A percentile compares a stretch with the other conserved stretches of the same genome.
These are phyloP conservation scores for Xylaria polymorpha DNA, from an alignment of 2,329 filamentous ascomycete species.

Conservation along the genomic window DNA sequence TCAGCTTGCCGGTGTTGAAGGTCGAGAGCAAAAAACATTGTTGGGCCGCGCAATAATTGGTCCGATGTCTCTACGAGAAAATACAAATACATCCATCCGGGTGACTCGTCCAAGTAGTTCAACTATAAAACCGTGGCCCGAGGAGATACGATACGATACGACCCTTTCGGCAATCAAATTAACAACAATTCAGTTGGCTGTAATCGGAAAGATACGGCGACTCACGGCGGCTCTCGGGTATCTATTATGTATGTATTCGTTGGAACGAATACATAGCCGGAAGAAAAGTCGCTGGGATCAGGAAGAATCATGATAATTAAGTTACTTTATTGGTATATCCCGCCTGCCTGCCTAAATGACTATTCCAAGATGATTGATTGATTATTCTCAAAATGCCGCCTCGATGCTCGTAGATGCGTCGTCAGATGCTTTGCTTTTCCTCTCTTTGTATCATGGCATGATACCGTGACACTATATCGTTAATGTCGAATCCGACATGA, in stretches of 20 bases:
- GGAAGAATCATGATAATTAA: conserved; percentile 15
- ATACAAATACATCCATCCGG: background rate
- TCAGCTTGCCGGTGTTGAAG: background rate
- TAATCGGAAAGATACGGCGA: background rate
- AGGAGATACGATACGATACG: background rate
- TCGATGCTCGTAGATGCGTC: conserved; percentile 12
- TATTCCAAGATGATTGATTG: background rate
- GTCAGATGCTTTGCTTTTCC: background rate
- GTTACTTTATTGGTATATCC: conserved; percentile 25
- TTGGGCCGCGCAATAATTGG: background rate
- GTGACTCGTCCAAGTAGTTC: background rate
- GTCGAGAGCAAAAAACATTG: background rate
- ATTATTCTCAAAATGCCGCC: background rate
- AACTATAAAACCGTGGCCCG: background rate
- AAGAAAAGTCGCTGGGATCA: background rate
- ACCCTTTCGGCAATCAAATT: no score
- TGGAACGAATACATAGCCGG: background rate
- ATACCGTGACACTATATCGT: conserved; percentile 5
- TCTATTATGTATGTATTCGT: background rate
- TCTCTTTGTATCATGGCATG: conserved; percentile 7
- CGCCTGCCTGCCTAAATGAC: conserved; percentile 1
- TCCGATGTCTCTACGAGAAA: background rate
- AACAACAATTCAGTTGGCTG: background rate
- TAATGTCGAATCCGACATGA: background rate
- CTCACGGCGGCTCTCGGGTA: background rate